Percentiles rank a stretch among this genome's conserved stretches.
These are phyloP conservation scores for Ceratocystis papillata DNA, from an alignment of 2,329 filamentous ascomycete species.

Conservation along the genomic window DNA sequence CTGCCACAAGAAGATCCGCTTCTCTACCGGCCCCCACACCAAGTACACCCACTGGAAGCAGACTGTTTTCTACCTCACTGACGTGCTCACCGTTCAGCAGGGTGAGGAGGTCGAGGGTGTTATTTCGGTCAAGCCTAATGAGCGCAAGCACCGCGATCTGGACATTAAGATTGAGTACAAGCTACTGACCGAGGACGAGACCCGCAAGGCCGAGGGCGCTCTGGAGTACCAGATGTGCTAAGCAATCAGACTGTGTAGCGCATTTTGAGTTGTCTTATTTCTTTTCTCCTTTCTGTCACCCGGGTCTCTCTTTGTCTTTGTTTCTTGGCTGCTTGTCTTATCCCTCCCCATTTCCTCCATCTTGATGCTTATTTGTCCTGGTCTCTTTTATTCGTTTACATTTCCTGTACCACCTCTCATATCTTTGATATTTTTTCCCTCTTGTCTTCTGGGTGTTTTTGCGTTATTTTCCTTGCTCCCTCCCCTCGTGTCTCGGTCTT, in stretches of 20 bases:
- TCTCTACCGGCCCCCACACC: constrained; percentile 93
- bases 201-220: constrained; percentile 54
- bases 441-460: constrained; percentile 4
- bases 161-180: constrained; percentile 82
- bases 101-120: constrained; percentile 67
- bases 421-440: constrained; percentile 18
- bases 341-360: background rate
- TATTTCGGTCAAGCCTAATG: constrained; percentile 76
- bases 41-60: constrained; percentile 99
- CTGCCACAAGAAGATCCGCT: constrained; percentile 95
- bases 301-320: background rate
- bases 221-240: constrained; percentile 75
- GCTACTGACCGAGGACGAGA: constrained; percentile 63
- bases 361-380: constrained; percentile 4
- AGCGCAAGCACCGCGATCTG: constrained; percentile 87
- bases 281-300: constrained; percentile 9
- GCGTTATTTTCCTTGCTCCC: constrained; percentile 11
- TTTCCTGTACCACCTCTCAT: constrained; percentile 1
- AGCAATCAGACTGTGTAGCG: constrained; percentile 19
- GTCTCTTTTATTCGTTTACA: constrained; percentile 19
- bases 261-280: constrained; percentile 15
- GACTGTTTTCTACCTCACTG: constrained; percentile 94
- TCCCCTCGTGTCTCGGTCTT: background rate
- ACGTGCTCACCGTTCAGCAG: constrained; percentile 82
- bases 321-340: background rate